Evolutionary conservation across 208 protist species (phyloP), one percentile per base, ranked within the genome.

Genomic region (Herpetomonas samuelpessoai): DNA sequence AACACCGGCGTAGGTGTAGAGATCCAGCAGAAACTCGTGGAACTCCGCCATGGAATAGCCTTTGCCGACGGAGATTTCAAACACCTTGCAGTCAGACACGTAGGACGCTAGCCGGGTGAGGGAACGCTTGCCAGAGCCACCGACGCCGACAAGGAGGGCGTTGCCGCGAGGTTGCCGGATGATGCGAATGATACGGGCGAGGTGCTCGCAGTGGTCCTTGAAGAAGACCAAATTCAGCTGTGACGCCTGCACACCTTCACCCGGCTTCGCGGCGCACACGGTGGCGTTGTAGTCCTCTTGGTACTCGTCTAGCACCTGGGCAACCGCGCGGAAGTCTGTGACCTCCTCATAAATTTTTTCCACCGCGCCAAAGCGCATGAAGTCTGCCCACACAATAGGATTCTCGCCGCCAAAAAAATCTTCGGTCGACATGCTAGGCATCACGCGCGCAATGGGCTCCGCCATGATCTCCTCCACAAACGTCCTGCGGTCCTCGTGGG

Each of bases 101-200:
- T 71, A 92, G 12, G 91, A 69, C 31, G 96, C 96, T 27, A 99
- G 76, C 18, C 97, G 91, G 21, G 97, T 97, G 26, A 98, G 81
- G 19, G 94, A 97, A 24, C 96, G 97, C 80, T 98, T 98, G 45
- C 98, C 97, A 4, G 84, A 96, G 48, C 98, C 98, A 50, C 97
- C 96, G 22, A 99, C 96, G 51, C 98, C 98, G 14, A 99, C 95
- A 1, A 99, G 86, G 25, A 99, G 90, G 10, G 93, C 90, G 73
- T 99, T 97, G 65, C 98, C 97, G 27, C 97, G 91, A 35, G 97
- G 97, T 81, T 99, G 97, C 3, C 97, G 88, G 10, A 99, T 68
- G 61, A 99, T 89, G 35, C 98, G 91, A 22, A 93, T 91, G 57
- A 99, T 97, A 55, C 98, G 89, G 2, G 91, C 79, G 6, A 99